These are phyloP conservation scores for Mortierella alpina DNA, from an alignment of 192 early-diverging fungal genomes.

Conservation along the genomic window DNA sequence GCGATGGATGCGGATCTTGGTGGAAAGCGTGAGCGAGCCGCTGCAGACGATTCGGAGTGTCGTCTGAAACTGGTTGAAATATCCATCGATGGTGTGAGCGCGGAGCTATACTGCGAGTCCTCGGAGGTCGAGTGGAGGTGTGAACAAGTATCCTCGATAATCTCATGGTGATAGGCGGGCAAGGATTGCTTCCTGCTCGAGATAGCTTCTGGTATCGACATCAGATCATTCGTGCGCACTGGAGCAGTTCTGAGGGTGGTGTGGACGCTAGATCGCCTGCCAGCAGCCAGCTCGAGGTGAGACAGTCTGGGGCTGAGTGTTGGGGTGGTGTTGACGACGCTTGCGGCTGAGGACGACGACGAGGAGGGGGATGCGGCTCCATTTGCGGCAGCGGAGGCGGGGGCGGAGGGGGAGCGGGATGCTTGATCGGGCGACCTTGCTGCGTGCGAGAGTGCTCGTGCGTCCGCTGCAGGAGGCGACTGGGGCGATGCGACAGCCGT, in stretches of 20 bases:
- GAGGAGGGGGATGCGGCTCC: background rate
- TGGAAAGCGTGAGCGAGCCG: background rate
- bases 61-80: constrained; percentile 19
- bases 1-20: background rate
- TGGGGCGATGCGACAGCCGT: background rate
- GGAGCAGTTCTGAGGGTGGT: background rate
- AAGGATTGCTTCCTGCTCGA: constrained; percentile 8
- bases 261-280: background rate
- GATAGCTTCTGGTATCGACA: background rate
- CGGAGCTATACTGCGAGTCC: background rate
- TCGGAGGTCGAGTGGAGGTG: constrained; percentile 2
- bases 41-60: constrained; percentile 6
- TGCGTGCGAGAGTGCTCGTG: background rate
- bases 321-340: no score
- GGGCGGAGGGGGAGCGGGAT: background rate
- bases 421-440: background rate
- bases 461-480: background rate
- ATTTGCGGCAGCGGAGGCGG: no score
- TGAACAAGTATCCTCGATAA: constrained; percentile 34
- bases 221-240: background rate
- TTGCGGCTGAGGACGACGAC: background rate
- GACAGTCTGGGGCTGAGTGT: no score
- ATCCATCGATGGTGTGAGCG: background rate
- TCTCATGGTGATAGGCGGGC: constrained; percentile 13
- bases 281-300: no score